Conservation (phyloP, 495 filamentous ascomycete species). For the Terfezia boudieri region DNA sequence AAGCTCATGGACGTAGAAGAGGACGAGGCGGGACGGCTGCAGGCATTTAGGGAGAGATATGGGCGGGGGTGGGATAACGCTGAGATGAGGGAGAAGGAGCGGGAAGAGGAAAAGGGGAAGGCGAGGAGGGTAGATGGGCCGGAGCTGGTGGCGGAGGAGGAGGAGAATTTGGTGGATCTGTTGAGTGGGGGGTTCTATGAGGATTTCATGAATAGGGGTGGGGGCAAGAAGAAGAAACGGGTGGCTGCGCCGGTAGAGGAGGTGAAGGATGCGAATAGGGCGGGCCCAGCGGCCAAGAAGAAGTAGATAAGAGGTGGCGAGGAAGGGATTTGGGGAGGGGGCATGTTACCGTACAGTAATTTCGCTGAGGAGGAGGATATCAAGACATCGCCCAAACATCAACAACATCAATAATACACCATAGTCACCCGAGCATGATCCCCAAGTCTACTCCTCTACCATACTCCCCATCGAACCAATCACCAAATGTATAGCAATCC, state of each 20-base stretch:
- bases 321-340: background rate
- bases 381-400: too few species aligned
- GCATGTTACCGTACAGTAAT: background rate
- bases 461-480: too few species aligned
- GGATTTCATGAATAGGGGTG: background rate
- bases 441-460: too few species aligned
- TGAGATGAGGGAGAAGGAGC: constrained; percentile 16
- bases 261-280: background rate
- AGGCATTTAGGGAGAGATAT: constrained; percentile 63
- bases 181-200: background rate
- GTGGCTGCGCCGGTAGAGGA: background rate
- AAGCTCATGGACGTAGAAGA: constrained; percentile 70
- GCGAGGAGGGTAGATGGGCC: background rate
- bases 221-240: background rate
- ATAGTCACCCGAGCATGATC: too few species aligned
- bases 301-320: background rate
- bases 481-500: too few species aligned
- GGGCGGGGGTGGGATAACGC: constrained; percentile 55
- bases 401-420: too few species aligned
- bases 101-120: background rate
- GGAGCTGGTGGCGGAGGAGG: background rate
- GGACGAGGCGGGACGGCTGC: constrained; percentile 81
- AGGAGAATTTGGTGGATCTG: background rate
- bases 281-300: background rate
- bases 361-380: too few species aligned